Percentiles rank a stretch among this genome's conserved stretches.
Conservation (phyloP, 2,329 filamentous ascomycete genomes). For the Penicillium carneum region DNA sequence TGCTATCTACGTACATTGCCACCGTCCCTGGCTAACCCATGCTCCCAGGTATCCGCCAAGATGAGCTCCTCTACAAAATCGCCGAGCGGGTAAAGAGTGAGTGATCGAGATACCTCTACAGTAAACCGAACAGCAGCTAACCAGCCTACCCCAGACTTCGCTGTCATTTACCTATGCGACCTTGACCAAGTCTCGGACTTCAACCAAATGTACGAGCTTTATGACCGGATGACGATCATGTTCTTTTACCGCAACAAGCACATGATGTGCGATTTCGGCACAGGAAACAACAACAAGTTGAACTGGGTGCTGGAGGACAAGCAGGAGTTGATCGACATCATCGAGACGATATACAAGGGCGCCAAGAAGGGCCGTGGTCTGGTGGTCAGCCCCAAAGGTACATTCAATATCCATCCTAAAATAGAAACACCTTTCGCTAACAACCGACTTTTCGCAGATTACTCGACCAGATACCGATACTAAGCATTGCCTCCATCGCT, state of each 20-base stretch:
- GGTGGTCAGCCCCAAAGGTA: slow-evolving; percentile 91
- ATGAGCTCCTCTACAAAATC: slow-evolving; percentile 94
- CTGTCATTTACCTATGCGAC: slow-evolving; percentile 87
- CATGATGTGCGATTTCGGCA: slow-evolving; percentile 91
- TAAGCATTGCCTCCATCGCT: slow-evolving; percentile 41
- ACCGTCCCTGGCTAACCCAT: slow-evolving; percentile 28
- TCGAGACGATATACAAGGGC: slow-evolving; percentile 97
- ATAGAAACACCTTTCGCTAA: slow-evolving; percentile 9
- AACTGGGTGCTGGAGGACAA: slow-evolving; percentile 98
- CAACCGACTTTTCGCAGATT: slow-evolving; percentile 50
- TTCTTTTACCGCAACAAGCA: slow-evolving; percentile 80
- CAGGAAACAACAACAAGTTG: slow-evolving; percentile 97
- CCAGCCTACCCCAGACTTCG: slow-evolving; percentile 43
- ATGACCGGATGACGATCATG: slow-evolving; percentile 90
- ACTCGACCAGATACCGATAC: slow-evolving; percentile 74
- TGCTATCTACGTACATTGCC: not conserved
- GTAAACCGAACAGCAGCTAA: slow-evolving; percentile 9
- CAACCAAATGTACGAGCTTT: slow-evolving; percentile 92
- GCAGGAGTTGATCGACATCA: slow-evolving; percentile 96
- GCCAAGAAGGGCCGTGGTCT: slow-evolving; percentile 97
- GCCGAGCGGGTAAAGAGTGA: slow-evolving; percentile 84
- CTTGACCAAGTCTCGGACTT: slow-evolving; percentile 90
- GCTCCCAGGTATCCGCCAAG: slow-evolving; percentile 70
- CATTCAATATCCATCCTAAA: slow-evolving; percentile 28
- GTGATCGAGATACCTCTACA: slow-evolving; percentile 57